Percentiles rank a stretch among this genome's conserved stretches.
Evolutionary conservation across 2,329 filamentous ascomycete genomes (phyloP).

Genomic region (Aureobasidium vineae): DNA sequence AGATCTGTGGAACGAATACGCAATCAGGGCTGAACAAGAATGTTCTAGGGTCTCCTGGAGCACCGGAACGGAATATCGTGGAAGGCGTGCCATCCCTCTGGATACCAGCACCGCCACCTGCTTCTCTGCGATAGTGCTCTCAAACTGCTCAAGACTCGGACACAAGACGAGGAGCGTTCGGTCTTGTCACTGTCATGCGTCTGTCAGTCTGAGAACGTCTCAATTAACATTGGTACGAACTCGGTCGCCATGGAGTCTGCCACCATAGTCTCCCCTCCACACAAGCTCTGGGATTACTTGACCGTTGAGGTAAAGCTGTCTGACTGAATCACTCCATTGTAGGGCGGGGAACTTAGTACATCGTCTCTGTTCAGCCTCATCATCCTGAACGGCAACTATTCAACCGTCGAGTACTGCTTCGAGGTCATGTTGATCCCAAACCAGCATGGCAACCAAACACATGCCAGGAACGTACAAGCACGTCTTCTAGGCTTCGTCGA

Average conservation of each 20-base stretch:
- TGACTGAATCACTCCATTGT: neutral
- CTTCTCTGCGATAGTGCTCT: neutral
- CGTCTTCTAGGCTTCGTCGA: constrained; percentile 6
- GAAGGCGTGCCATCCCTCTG: neutral
- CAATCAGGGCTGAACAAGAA: neutral
- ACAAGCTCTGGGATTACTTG: neutral
- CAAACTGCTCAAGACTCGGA: neutral
- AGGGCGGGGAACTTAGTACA: neutral
- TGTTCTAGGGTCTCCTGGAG: neutral
- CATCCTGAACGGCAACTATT: constrained; percentile 1
- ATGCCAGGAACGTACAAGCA: neutral
- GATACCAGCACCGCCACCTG: neutral
- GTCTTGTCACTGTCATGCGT: neutral
- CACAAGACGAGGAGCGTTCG: neutral
- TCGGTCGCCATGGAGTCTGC: neutral
- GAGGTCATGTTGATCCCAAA: neutral
- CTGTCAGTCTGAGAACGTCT: neutral
- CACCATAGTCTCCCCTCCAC: neutral
- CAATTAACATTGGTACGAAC: neutral
- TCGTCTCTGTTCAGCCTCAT: neutral
- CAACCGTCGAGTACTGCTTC: constrained; percentile 3
- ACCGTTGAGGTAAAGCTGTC: neutral
- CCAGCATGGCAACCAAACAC: neutral
- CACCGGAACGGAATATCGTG: neutral
- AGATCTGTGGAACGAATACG: neutral